These are phyloP conservation scores for Kodamaea lidongshanica DNA, from an alignment of 805 yeast genomes.

Conservation along the genomic window DNA sequence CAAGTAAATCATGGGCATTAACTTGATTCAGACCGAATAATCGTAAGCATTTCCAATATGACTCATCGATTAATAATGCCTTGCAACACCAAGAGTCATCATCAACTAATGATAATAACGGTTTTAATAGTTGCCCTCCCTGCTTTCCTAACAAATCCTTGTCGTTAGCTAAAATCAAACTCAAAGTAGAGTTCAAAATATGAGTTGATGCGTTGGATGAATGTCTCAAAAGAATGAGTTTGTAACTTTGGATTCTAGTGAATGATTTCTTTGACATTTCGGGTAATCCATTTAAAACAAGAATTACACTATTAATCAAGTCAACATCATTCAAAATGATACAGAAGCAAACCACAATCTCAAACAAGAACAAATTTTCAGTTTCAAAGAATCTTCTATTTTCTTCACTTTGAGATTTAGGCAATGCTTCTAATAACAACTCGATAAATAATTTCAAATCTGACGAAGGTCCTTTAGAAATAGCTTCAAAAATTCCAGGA, in stretches of 20 bases:
- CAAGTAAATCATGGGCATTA: slow-evolving; percentile 40
- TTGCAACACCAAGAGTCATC: slow-evolving; percentile 40
- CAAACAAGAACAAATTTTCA: slow-evolving; percentile 45
- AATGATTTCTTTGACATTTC: slow-evolving; percentile 25
- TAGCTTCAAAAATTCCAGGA: slow-evolving; percentile 46
- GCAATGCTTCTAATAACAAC: slow-evolving; percentile 23
- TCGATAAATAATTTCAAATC: slow-evolving; percentile 29
- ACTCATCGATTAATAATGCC: slow-evolving; percentile 28
- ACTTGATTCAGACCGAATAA: slow-evolving; percentile 40
- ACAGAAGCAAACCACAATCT: slow-evolving; percentile 34
- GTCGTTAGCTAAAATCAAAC: slow-evolving; percentile 17
- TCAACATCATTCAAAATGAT: slow-evolving; percentile 23
- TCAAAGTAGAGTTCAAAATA: background rate
- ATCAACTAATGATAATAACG: slow-evolving; percentile 45
- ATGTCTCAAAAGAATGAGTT: slow-evolving; percentile 41
- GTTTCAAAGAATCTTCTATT: slow-evolving; percentile 40
- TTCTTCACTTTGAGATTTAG: slow-evolving; percentile 18
- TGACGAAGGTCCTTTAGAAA: slow-evolving; percentile 31
- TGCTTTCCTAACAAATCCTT: slow-evolving; percentile 40
- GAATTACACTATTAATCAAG: slow-evolving; percentile 14
- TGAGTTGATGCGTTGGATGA: slow-evolving; percentile 11
- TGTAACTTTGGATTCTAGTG: slow-evolving; percentile 47
- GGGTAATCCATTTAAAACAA: slow-evolving; percentile 5
- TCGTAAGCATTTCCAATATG: slow-evolving; percentile 52
- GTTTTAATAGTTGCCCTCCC: slow-evolving; percentile 40